Evolutionary conservation across 2,329 filamentous ascomycete species (phyloP).

Genomic region (Ceratocystiopsis minuta): DNA sequence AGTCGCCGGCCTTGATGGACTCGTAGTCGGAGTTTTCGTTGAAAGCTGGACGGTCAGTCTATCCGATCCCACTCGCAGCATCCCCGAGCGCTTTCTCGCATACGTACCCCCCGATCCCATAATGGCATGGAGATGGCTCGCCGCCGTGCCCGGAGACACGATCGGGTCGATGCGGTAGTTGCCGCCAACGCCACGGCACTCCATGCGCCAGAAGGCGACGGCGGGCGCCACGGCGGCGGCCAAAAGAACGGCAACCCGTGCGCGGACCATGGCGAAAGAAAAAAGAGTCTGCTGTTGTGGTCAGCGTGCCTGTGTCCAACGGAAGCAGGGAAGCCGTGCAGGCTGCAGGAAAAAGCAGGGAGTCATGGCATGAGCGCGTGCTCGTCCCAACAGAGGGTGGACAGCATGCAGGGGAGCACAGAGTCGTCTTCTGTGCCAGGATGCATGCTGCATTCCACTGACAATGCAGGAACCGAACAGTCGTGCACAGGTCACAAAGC

Average conservation of each 20-base stretch:
- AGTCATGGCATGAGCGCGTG: too few relatives aligned
- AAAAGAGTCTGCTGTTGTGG: not conserved
- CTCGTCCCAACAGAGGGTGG: too few relatives aligned
- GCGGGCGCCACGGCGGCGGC: conserved; percentile 5
- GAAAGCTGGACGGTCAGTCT: conserved; percentile 37
- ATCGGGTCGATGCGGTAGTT: conserved; percentile 63
- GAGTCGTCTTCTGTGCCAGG: too few relatives aligned
- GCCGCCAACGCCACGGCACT: conserved; percentile 54
- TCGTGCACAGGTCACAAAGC: too few relatives aligned
- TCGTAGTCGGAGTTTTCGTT: conserved; percentile 35
- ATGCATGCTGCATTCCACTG: too few relatives aligned
- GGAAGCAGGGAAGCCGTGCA: too few relatives aligned
- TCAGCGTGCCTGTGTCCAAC: too few relatives aligned
- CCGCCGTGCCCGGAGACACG: conserved; percentile 39
- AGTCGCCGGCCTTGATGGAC: conserved; percentile 42
- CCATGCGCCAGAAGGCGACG: conserved; percentile 73
- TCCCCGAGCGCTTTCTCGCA: too few relatives aligned
- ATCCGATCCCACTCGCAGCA: too few relatives aligned
- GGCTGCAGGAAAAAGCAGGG: too few relatives aligned
- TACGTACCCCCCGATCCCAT: conserved; percentile 58
- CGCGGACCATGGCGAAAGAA: not conserved
- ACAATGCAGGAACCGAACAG: too few relatives aligned
- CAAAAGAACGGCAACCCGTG: conserved; percentile 1
- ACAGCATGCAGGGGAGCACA: too few relatives aligned
- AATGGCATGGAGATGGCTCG: conserved; percentile 54